phyloP scores from a whole-genome alignment of 371 early-diverging fungal genomes.

The Mortierella sp. region DNA sequence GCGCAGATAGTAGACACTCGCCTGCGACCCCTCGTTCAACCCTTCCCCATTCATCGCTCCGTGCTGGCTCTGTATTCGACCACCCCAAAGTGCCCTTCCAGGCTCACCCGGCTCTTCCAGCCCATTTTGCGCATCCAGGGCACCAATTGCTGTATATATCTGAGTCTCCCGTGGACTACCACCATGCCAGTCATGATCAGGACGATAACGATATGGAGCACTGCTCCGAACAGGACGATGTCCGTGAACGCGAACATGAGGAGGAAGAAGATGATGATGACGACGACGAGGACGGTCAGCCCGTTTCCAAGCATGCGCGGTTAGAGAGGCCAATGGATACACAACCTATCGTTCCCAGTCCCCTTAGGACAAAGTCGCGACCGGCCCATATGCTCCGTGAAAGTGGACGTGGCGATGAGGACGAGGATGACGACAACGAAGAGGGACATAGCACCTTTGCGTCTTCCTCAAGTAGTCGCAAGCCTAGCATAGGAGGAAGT shows the following conservation, averaged over 20 bases:
- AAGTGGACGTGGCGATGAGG: constrained; percentile 12
- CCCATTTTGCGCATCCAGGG: neutral
- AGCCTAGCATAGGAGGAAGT: constrained; percentile 28
- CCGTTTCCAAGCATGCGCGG: neutral
- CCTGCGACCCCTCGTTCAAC: constrained; percentile 38
- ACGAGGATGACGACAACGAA: constrained; percentile 16
- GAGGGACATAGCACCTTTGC: constrained; percentile 18
- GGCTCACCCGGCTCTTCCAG: neutral
- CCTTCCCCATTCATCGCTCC: constrained; percentile 15
- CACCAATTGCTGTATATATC: constrained; percentile 11
- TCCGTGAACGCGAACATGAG: constrained; percentile 34
- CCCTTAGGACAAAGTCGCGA: neutral
- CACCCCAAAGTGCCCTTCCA: constrained; percentile 10
- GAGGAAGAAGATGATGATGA: constrained; percentile 36
- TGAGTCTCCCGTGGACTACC: constrained; percentile 29
- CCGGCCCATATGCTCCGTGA: neutral
- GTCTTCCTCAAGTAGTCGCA: constrained; percentile 26
- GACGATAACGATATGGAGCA: constrained; percentile 54
- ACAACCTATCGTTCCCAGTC: neutral
- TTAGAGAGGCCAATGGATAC: neutral
- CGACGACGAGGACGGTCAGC: constrained; percentile 34
- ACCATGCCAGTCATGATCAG: constrained; percentile 5
- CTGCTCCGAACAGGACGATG: constrained; percentile 47
- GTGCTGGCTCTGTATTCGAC: constrained; percentile 4
- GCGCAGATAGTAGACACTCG: constrained; percentile 35